Conservation (phyloP, 2,329 filamentous ascomycete species). For the Aotearoamyces nothofagi region DNA sequence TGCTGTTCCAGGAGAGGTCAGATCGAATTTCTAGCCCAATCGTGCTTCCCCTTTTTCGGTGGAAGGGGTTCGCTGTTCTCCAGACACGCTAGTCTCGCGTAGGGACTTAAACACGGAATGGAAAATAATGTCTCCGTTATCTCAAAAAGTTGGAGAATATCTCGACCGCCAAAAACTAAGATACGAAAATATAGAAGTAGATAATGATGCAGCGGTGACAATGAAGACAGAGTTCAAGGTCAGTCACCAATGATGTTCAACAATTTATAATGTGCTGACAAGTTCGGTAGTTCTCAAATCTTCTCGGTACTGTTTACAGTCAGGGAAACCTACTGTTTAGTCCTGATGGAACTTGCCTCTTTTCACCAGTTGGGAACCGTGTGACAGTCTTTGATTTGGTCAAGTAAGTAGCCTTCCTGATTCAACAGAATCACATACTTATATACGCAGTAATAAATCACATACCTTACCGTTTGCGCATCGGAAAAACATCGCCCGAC, state of each 20-base stretch:
- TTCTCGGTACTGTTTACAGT: slow-evolving; percentile 95
- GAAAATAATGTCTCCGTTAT: no score
- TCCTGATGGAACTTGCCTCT: slow-evolving; percentile 86
- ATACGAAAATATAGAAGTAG: no score
- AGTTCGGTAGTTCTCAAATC: slow-evolving; percentile 81
- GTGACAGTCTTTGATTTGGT: slow-evolving; percentile 94
- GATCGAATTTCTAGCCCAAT: no score
- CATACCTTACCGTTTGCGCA: slow-evolving; percentile 81
- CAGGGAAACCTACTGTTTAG: slow-evolving; percentile 95
- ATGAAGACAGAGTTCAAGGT: slow-evolving; percentile 99
- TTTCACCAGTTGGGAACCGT: slow-evolving; percentile 91
- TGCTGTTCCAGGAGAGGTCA: no score
- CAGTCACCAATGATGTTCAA: slow-evolving; percentile 9
- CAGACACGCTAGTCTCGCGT: no score
- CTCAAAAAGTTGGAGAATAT: no score
- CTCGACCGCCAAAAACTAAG: no score
- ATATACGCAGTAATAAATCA: slow-evolving; percentile 79
- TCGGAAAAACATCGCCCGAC: slow-evolving; percentile 77
- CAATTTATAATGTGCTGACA: slow-evolving; percentile 11
- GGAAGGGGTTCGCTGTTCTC: no score
- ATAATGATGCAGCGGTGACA: slow-evolving; percentile 26
- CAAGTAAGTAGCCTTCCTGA: slow-evolving; percentile 51
- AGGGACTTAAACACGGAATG: no score
- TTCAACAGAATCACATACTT: no score
- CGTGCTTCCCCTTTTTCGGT: no score